phyloP scores from a whole-genome alignment of 176 grass and related monocot genomes.

The Pharus latifolius region DNA sequence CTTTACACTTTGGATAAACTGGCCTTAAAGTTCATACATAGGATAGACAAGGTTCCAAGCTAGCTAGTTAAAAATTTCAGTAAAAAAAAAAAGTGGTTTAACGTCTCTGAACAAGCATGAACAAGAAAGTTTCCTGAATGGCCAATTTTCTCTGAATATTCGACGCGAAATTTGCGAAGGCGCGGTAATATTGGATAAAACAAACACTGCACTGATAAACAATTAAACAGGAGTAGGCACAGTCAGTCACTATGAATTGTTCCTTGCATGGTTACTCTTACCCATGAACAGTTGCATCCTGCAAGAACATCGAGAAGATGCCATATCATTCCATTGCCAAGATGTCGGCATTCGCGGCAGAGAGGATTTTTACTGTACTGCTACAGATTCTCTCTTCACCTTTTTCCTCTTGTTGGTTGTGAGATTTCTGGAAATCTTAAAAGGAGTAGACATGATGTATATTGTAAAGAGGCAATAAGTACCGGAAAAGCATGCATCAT shows the following conservation, averaged over 20 bases:
- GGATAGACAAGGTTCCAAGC: not conserved
- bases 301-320: not conserved
- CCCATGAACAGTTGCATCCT: not conserved
- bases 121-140: too few species aligned
- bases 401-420: not conserved
- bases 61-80: not conserved
- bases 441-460: too few species aligned
- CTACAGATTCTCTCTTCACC: not conserved
- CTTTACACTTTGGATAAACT: conserved; percentile 10
- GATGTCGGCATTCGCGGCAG: not conserved
- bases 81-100: too few species aligned
- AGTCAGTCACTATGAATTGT: not conserved
- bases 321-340: conserved; percentile 1
- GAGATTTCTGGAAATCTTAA: not conserved
- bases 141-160: too few species aligned
- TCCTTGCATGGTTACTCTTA: not conserved
- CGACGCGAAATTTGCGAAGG: too few species aligned
- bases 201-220: too few species aligned
- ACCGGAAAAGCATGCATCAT: not conserved
- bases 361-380: conserved; percentile 11
- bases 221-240: not conserved
- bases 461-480: too few species aligned
- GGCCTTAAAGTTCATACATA: too few species aligned
- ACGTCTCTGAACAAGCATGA: too few species aligned
- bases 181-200: too few species aligned